Conservation (phyloP, 345 rosid genomes). For the Citrus australasica region DNA sequence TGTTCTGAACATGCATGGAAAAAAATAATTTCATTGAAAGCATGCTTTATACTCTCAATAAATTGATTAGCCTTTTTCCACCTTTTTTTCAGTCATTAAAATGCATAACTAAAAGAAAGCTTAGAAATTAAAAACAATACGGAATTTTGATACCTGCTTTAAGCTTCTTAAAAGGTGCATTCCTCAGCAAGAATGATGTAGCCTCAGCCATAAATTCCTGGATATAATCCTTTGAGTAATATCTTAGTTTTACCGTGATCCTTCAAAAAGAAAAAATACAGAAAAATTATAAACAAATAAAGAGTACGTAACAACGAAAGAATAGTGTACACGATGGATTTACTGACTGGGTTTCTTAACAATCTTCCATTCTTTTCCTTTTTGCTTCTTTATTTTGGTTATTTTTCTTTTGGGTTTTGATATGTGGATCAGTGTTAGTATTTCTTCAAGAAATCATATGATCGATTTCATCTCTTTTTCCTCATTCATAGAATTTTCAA, state of each 20-base stretch:
- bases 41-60: background rate
- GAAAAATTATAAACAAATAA: conserved; percentile 15
- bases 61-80: background rate
- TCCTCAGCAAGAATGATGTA: conserved; percentile 84
- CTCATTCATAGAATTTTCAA: background rate
- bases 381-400: no score
- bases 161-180: conserved; percentile 52
- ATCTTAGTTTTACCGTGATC: conserved; percentile 62
- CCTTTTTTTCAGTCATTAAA: background rate
- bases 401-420: background rate
- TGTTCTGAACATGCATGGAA: background rate
- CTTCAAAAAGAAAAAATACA: conserved; percentile 35
- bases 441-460: background rate
- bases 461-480: background rate
- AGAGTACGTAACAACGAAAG: background rate
- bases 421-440: background rate
- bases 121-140: background rate
- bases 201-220: conserved; percentile 74
- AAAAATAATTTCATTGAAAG: background rate
- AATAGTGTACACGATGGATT: background rate
- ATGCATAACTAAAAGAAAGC: background rate
- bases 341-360: no score
- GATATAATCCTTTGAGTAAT: conserved; percentile 60
- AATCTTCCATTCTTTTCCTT: background rate
- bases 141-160: conserved; percentile 44